Percentiles rank a stretch among this genome's conserved stretches.
Evolutionary conservation across 78 protist genomes (phyloP).

Genomic region (Cavenderia fasciculata): DNA sequence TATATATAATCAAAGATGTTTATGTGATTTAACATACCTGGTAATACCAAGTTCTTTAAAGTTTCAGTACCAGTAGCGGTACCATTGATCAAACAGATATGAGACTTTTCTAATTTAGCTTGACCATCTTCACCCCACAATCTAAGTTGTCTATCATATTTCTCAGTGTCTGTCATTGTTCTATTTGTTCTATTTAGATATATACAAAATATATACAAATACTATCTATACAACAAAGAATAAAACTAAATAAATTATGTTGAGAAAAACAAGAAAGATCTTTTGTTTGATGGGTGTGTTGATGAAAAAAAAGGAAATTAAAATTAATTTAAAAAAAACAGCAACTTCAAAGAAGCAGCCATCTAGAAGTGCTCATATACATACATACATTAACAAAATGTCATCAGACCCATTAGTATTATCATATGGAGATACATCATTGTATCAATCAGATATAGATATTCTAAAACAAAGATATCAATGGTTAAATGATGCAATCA

Average conservation of each 20-base stretch:
- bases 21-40: conserved; percentile 79
- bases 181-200: no score
- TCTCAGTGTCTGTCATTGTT: conserved; percentile 79
- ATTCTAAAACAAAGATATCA: background rate
- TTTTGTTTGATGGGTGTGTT: no score
- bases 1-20: background rate
- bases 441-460: conserved; percentile 29
- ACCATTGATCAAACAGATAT: conserved; percentile 89
- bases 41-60: conserved; percentile 93
- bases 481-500: conserved; percentile 69
- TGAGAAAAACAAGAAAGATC: no score
- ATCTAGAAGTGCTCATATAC: no score
- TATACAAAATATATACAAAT: no score
- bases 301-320: no score
- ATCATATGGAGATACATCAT: conserved; percentile 29
- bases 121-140: conserved; percentile 95
- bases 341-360: no score
- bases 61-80: conserved; percentile 93
- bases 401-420: background rate
- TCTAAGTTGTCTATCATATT: conserved; percentile 84
- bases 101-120: conserved; percentile 82
- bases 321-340: no score
- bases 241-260: no score
- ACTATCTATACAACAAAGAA: no score
- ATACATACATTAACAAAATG: no score